Conservation (phyloP, 495 filamentous ascomycete genomes). For the Xylaria sp. region DNA sequence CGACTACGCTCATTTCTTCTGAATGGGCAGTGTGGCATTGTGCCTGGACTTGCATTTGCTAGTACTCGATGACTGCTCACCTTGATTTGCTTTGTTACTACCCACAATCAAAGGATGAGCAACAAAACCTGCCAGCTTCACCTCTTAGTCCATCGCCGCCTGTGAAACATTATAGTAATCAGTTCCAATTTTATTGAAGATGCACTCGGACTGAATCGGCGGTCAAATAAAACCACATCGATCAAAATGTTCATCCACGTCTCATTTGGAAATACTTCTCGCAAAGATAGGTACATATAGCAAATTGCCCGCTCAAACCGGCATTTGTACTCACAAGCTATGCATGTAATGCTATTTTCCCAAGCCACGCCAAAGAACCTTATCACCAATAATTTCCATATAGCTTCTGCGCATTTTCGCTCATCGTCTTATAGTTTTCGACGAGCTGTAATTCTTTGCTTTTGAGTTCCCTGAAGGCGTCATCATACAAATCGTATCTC, state of each 20-base stretch:
- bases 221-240: not conserved
- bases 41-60: too few species aligned
- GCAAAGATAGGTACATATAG: conserved; percentile 14
- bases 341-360: not conserved
- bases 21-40: too few species aligned
- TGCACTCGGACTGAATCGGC: not conserved
- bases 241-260: not conserved
- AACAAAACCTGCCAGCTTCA: too few species aligned
- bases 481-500: conserved; percentile 8
- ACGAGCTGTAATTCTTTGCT: not conserved
- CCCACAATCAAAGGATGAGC: too few species aligned
- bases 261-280: not conserved
- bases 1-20: too few species aligned
- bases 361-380: conserved; percentile 7
- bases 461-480: not conserved
- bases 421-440: not conserved
- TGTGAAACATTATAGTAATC: not conserved
- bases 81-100: too few species aligned
- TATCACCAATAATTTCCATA: conserved; percentile 14
- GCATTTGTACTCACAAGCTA: not conserved
- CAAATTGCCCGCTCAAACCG: conserved; percentile 13
- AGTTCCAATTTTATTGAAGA: not conserved
- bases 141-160: not conserved
- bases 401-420: not conserved
- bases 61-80: too few species aligned